phyloP scores from a whole-genome alignment of 805 yeast genomes.

The Kregervanrija delftensis region DNA sequence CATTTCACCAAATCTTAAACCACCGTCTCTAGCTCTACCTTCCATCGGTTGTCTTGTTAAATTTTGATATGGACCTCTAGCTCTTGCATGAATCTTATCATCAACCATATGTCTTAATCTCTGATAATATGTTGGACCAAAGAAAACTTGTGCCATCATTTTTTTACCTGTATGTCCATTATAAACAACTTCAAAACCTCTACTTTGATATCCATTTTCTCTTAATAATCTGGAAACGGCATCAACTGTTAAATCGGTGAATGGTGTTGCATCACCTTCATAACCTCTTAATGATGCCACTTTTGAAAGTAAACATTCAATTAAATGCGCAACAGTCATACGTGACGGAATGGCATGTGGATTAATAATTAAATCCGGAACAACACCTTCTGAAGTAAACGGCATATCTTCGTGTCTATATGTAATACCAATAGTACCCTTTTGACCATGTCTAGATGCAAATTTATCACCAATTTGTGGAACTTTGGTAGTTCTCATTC shows the following conservation, averaged over 20 bases:
- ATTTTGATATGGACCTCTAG: conserved; percentile 98
- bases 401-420: conserved; percentile 99
- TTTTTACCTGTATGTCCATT: conserved; percentile 99
- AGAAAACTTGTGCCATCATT: conserved; percentile 95
- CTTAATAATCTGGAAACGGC: conserved; percentile 88
- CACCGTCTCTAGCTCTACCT: conserved; percentile 99
- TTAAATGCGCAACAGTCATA: conserved; percentile 99
- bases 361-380: conserved; percentile 94
- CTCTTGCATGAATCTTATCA: conserved; percentile 98
- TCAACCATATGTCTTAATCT: conserved; percentile 99
- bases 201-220: conserved; percentile 94
- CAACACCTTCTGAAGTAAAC: conserved; percentile 89
- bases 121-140: conserved; percentile 99
- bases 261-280: conserved; percentile 99
- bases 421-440: conserved; percentile 99
- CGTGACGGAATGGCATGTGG: conserved; percentile 99
- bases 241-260: conserved; percentile 96
- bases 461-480: conserved; percentile 99
- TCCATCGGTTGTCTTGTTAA: conserved; percentile 98
- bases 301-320: conserved; percentile 93
- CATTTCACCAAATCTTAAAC: conserved; percentile 98
- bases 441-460: conserved; percentile 99
- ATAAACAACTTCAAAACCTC: conserved; percentile 98
- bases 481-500: conserved; percentile 97
- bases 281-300: conserved; percentile 91